Evolutionary conservation across 768 basidiomycete species (phyloP).

Genomic region (Auriscalpium microsporum): DNA sequence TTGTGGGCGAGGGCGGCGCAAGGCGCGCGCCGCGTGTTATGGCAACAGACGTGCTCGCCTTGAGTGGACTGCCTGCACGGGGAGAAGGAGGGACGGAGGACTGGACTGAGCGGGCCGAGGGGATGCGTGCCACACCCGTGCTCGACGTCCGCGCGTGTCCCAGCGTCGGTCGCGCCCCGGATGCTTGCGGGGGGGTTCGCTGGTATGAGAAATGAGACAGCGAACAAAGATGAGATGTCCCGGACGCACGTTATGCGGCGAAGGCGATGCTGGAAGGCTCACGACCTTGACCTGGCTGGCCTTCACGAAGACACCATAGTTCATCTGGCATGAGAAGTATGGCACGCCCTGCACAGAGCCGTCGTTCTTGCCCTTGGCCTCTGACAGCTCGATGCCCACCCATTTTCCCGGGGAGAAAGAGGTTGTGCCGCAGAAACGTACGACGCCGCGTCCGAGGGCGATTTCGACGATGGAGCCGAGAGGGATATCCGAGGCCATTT

Average conservation of each 20-base stretch:
- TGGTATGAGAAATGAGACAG: neutral
- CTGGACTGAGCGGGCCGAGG: slow-evolving; percentile 34
- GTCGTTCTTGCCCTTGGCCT: slow-evolving; percentile 90
- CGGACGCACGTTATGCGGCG: neutral
- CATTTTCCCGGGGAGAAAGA: slow-evolving; percentile 85
- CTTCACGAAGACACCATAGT: slow-evolving; percentile 84
- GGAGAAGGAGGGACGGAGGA: slow-evolving; percentile 33
- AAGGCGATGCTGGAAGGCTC: slow-evolving; percentile 22
- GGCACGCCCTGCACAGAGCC: slow-evolving; percentile 69
- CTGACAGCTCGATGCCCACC: slow-evolving; percentile 86
- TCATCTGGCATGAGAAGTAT: slow-evolving; percentile 76
- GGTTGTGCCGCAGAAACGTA: slow-evolving; percentile 80
- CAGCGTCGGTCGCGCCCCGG: slow-evolving; percentile 23
- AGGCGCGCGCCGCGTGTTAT: slow-evolving; percentile 22
- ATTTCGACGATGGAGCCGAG: slow-evolving; percentile 76
- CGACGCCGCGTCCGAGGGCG: slow-evolving; percentile 70
- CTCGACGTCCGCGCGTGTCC: slow-evolving; percentile 62
- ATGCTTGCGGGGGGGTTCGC: slow-evolving; percentile 9
- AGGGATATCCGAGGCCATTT: slow-evolving; percentile 31
- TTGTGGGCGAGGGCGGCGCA: slow-evolving; percentile 46
- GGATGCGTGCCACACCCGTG: slow-evolving; percentile 26
- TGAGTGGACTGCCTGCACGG: slow-evolving; percentile 58
- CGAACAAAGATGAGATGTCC: neutral
- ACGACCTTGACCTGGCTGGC: slow-evolving; percentile 73
- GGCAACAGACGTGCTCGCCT: slow-evolving; percentile 29